phyloP scores from a whole-genome alignment of 2,329 filamentous ascomycete species.

The Ascosphaera acerosa region DNA sequence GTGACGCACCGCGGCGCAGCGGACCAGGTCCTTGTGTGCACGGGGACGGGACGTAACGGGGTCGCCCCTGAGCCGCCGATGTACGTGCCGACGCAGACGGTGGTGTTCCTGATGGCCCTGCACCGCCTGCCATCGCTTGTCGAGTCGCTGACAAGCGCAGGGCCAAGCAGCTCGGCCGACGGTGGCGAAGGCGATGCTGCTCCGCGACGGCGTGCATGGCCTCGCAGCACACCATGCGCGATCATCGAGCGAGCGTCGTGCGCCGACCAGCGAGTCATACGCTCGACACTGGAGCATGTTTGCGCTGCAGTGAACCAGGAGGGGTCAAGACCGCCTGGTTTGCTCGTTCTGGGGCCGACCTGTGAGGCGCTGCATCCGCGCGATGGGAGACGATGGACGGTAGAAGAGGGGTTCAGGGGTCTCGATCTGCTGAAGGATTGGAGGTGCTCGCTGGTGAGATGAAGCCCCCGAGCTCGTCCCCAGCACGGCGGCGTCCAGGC shows the following conservation, averaged over 20 bases:
- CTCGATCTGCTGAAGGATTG: constrained; percentile 28
- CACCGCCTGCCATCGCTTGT: constrained; percentile 59
- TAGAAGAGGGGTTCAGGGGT: constrained; percentile 67
- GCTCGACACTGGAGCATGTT: constrained; percentile 60
- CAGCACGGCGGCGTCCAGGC: too few species aligned
- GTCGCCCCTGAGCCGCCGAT: constrained; percentile 56
- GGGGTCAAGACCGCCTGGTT: constrained; percentile 65
- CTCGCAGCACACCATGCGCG: constrained; percentile 56
- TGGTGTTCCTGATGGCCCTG: constrained; percentile 86
- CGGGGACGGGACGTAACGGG: constrained; percentile 80
- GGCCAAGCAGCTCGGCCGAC: constrained; percentile 9
- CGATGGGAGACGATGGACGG: constrained; percentile 42
- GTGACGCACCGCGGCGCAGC: constrained; percentile 71
- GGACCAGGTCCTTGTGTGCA: constrained; percentile 89
- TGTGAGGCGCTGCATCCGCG: constrained; percentile 50
- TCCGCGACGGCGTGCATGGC: constrained; percentile 28
- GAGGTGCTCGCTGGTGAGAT: too few species aligned
- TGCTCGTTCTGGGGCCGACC: constrained; percentile 62
- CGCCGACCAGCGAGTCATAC: constrained; percentile 75
- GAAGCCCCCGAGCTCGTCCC: constrained; percentile 6
- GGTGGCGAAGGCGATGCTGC: constrained; percentile 2
- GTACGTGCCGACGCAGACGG: constrained; percentile 51
- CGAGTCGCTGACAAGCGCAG: constrained; percentile 32
- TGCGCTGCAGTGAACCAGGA: constrained; percentile 65
- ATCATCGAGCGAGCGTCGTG: constrained; percentile 87